Evolutionary conservation across 345 rosid genomes (phyloP), one percentile per base, ranked within the genome.

Genomic region (Sonneratia alba): DNA sequence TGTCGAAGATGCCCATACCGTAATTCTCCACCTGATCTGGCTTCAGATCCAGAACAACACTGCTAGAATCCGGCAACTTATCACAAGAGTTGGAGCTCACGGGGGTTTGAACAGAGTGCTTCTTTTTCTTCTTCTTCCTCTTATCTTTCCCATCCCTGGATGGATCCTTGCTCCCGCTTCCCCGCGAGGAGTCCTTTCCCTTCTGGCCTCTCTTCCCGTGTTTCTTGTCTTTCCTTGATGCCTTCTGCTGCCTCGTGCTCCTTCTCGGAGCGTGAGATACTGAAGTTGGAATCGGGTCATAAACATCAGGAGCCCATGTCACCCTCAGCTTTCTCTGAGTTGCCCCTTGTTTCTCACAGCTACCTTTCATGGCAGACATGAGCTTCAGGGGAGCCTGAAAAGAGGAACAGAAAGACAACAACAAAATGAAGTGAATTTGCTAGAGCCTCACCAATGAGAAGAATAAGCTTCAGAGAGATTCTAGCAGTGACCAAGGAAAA

Each of bases 251-350:
- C 70, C 79, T 89, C 66, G 79, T 79, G 80, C 77, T 76, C 77
- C 82, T 74, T 56, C 83, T 85, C 9, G 79, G 81, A 0, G 92
- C 76, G 76, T 91, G 98, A 16, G 90, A 85, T 24, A 82, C 78
- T 18, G 89, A 83, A 5, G 93, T 82, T 12, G 98, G 98, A 51
- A 77, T 81, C 16, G 99, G 99, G 77, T 95, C 99, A 70, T 90
- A 89, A 62, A 95, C 97, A 37, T 95, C 97, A 38, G 86, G 83
- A 3, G 98, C 94, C 99, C 98, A 95, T 72, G 83, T 79, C 70
- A 95, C 92, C 27, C 56, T 78, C 43, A 85, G 76, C 71, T 83
- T 84, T 79, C 51, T 76, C 3, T 84, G 83, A 37, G 87, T 34
- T 56, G 74, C 78, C 18, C 88, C 96, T 70, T 67, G 75, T 75